Conservation (phyloP, 164 flowering plant species). For the Platanus orientalis region DNA sequence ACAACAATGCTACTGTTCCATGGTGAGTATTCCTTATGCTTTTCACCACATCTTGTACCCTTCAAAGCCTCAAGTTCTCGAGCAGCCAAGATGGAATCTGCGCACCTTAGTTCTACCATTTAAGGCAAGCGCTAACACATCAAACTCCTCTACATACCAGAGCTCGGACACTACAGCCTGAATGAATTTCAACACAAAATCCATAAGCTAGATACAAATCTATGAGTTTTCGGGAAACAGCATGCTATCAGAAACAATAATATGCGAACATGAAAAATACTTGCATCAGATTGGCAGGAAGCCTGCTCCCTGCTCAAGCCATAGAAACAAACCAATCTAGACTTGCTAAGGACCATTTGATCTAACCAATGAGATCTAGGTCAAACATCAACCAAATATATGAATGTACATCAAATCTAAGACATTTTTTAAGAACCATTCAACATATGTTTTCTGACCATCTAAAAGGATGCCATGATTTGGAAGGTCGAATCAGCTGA, state of each 20-base stretch:
- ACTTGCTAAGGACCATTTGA: too few relatives aligned
- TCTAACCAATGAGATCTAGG: too few relatives aligned
- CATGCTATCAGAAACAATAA: too few relatives aligned
- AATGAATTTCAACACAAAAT: slow-evolving; percentile 5
- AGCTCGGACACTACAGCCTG: slow-evolving; percentile 85
- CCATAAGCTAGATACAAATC: not conserved
- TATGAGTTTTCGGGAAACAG: not conserved
- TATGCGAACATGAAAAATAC: too few relatives aligned
- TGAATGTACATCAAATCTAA: too few relatives aligned
- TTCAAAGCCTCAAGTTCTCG: slow-evolving; percentile 20
- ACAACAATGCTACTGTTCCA: not conserved
- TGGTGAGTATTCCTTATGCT: too few relatives aligned
- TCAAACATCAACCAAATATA: too few relatives aligned
- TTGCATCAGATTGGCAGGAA: too few relatives aligned
- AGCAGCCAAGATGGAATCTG: slow-evolving; percentile 60
- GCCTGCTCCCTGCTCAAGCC: too few relatives aligned
- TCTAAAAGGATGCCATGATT: not conserved
- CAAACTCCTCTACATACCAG: slow-evolving; percentile 95
- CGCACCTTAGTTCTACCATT: slow-evolving; percentile 74
- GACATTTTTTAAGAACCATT: too few relatives aligned
- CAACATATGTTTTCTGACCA: not conserved
- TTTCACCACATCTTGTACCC: not conserved
- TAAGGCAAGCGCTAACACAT: slow-evolving; percentile 81
- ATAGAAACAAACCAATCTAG: too few relatives aligned
- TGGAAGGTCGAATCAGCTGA: not conserved